Base-by-base conservation (phyloP, 176 grass and related monocot genomes). In the Alloteropsis semialata region DNA sequence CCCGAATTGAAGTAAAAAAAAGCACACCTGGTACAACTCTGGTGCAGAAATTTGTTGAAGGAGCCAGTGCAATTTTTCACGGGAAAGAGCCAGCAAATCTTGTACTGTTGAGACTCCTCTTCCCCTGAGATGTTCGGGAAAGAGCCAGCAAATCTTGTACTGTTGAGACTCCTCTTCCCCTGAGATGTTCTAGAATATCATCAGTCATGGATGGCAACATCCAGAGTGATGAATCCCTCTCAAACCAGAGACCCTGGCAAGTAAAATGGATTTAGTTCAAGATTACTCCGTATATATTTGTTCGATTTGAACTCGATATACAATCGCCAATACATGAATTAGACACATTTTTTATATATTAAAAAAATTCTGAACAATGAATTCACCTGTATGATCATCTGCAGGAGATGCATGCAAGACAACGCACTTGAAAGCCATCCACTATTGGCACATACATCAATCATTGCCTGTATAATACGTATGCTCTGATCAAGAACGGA, bases 401-500 rank as follows among this genome's bases (percentile, higher is more conserved):
- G 96, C 66, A 98, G 57, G 75, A 95, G 88, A 95, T 82, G 90
- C 96, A 98, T 98, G 77, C 96, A 98, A 90, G 81, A 88, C 84
- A 98, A 83, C 61, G 92, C 86, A 79, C 92, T 98, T 50, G 87
- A 91, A 81, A 98, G 82, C 96, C 92, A 95, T 82, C 96, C 96
- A 86, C 96, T 98, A 84, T 98, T 98, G 73, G 96, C 96, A 84
- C 85, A 93, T 84, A 98, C 84, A 59, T 98, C 96, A 88, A 98
- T 98, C 96, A 98, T 98, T 53, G 96, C 92, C 84, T 95, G 96
- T 76, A 98, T 91, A 66, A 98, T 93, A 57, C 96, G 92, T 81
- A 98, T 98, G 75, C 96, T 98, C 86, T 95, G 96, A 91, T 98
- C 96, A 88, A 98, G 91, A 93, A 95, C 85, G 70, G 96, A 98